phyloP scores from a whole-genome alignment of 805 yeast species.

The Jamesozyma hellenica region DNA sequence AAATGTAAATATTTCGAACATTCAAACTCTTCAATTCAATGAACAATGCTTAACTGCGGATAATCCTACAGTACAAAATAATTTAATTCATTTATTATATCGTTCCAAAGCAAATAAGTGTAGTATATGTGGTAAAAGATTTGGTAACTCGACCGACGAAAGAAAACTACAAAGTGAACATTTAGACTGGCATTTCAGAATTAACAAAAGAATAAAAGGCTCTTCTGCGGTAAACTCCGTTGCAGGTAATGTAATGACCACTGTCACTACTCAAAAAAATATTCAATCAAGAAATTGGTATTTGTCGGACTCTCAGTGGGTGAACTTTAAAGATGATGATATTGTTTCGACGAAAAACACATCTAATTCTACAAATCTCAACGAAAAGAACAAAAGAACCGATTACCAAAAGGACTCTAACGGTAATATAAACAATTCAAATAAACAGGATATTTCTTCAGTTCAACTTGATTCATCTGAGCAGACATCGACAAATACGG shows the following conservation, averaged over 20 bases:
- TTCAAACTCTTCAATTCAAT: slow-evolving; percentile 24
- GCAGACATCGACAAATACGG: slow-evolving; percentile 15
- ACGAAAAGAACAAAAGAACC: neutral
- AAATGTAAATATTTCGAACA: slow-evolving; percentile 22
- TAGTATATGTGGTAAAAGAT: slow-evolving; percentile 82
- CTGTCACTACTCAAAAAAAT: slow-evolving; percentile 17
- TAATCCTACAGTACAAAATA: slow-evolving; percentile 23
- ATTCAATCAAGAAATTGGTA: slow-evolving; percentile 80
- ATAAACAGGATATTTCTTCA: neutral
- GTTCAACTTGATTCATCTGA: slow-evolving; percentile 1
- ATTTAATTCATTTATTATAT: slow-evolving; percentile 23
- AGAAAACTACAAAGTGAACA: slow-evolving; percentile 49
- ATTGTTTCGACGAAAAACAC: slow-evolving; percentile 32
- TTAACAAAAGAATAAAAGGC: slow-evolving; percentile 63
- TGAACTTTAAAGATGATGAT: slow-evolving; percentile 59
- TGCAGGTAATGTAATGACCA: slow-evolving; percentile 4
- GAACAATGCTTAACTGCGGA: slow-evolving; percentile 27
- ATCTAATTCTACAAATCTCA: slow-evolving; percentile 6
- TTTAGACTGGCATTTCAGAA: slow-evolving; percentile 93
- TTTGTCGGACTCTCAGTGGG: slow-evolving; percentile 63
- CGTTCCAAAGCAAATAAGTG: slow-evolving; percentile 63
- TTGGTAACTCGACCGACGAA: slow-evolving; percentile 51
- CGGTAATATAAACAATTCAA: neutral
- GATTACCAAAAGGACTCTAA: neutral
- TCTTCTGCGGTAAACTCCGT: slow-evolving; percentile 11